Evolutionary conservation across 202 grass and related monocot species (phyloP).

Genomic region (Carex arenaria): DNA sequence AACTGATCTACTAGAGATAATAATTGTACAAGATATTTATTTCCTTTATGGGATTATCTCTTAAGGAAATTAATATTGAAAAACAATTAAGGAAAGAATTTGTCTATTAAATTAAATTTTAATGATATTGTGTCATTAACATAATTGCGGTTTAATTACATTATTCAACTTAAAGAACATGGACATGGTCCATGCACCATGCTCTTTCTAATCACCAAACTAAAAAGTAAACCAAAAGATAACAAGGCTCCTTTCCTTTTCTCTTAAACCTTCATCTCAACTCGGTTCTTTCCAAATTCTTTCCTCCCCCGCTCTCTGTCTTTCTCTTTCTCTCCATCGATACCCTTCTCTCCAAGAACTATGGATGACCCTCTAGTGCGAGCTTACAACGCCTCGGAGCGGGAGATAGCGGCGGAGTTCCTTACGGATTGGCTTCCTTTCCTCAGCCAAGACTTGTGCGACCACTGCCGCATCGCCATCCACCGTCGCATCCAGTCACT

Average conservation of each 20-base stretch:
- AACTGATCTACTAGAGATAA: too few relatives aligned
- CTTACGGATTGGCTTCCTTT: slow-evolving; percentile 89
- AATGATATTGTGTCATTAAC: too few relatives aligned
- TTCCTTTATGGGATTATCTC: too few relatives aligned
- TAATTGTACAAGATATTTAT: too few relatives aligned
- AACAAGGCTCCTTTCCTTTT: not conserved
- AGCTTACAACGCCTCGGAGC: slow-evolving; percentile 52
- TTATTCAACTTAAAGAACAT: too few relatives aligned
- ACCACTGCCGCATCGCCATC: slow-evolving; percentile 46
- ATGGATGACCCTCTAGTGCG: slow-evolving; percentile 44
- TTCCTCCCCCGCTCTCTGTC: not conserved
- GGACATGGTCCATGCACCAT: too few relatives aligned
- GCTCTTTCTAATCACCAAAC: not conserved
- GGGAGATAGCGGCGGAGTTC: slow-evolving; percentile 80
- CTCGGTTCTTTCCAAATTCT: not conserved
- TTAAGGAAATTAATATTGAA: too few relatives aligned
- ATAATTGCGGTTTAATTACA: too few relatives aligned
- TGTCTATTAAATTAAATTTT: too few relatives aligned
- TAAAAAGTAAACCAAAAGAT: not conserved
- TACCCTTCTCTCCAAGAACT: not conserved
- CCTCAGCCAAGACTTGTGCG: slow-evolving; percentile 64
- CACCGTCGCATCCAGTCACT: slow-evolving; percentile 62
- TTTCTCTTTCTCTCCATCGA: not conserved
- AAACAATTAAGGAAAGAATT: too few relatives aligned
- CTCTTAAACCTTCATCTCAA: not conserved